Evolutionary conservation across 2,329 filamentous ascomycete genomes (phyloP), one percentile per base, ranked within the genome.

Genomic region (Beauveria bassiana): DNA sequence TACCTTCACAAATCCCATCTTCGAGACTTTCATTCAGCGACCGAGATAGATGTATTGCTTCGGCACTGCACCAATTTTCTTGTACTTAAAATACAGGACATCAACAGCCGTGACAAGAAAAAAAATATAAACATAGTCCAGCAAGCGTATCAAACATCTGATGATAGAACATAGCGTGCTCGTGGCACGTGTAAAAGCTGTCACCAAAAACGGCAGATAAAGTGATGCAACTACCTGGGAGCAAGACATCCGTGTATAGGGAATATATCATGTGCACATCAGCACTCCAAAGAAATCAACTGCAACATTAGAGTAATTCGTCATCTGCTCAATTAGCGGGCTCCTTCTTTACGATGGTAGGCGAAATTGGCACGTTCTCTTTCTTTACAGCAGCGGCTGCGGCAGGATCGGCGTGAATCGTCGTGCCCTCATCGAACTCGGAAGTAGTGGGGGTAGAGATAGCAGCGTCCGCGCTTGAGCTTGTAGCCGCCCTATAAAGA

Each of bases 351-450:
- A 49, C 28, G 31, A 71, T 68, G 16, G 73, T 70, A 28, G 82
- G 81, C 49, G 82, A 84, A 28, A 78, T 79, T 65, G 78, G 73
- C 65, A 77, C 75, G 68, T 77, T 79, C 65, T 75, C 75, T 60
- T 74, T 61, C 51, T 61, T 68, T 63, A 62, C 63, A 62, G 60
- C 63, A 55, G 63, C 72, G 59, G 75, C 76, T 60, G 75, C 72
- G 57, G 75, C 76, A 61, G 77, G 77, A 64, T 84, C 80, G 53
- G 81, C 77, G 63, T 79, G 77, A 66, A 84, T 77, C n/a, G 82
- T 83, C 61, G 79, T 77, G 63, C 78, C 79, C 68, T 85, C 81
- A 65, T 82, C 80, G 62, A 74, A 79, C 64, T 81, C 79, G 52
- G 79, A 81, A 60, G 78, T 72, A 52, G 73, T 72, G 61, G 77